These are phyloP conservation scores for Withania somnifera DNA, from an alignment of 305 asterid genomes.

Conservation along the genomic window DNA sequence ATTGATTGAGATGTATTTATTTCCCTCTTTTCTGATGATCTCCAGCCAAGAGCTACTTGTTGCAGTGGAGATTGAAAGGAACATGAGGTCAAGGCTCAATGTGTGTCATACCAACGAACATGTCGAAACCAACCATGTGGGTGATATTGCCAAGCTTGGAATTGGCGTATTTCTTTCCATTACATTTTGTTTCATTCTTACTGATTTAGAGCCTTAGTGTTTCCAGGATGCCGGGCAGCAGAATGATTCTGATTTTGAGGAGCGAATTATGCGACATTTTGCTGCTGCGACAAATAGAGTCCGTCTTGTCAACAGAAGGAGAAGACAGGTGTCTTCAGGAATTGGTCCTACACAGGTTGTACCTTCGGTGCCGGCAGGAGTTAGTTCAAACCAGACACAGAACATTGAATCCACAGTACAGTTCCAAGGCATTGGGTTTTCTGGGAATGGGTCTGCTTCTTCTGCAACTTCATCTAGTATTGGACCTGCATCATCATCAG, in stretches of 20 bases:
- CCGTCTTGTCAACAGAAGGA: slow-evolving; percentile 24
- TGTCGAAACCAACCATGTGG: slow-evolving; percentile 22
- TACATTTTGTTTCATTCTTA: neutral
- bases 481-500: slow-evolving; percentile 5
- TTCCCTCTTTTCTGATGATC: slow-evolving; percentile 1
- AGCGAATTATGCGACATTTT: slow-evolving; percentile 30
- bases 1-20: neutral
- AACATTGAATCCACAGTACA: neutral
- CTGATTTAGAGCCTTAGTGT: neutral
- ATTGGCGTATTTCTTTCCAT: neutral
- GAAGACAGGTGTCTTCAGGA: slow-evolving; percentile 27
- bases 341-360: slow-evolving; percentile 25
- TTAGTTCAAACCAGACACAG: slow-evolving; percentile 10
- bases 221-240: slow-evolving; percentile 3
- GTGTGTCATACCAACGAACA: slow-evolving; percentile 9
- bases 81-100: slow-evolving; percentile 17
- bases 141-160: slow-evolving; percentile 3
- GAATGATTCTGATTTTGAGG: slow-evolving; percentile 28
- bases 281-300: slow-evolving; percentile 32
- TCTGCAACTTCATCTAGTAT: slow-evolving; percentile 8
- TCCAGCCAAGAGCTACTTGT: slow-evolving; percentile 52
- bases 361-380: slow-evolving; percentile 22
- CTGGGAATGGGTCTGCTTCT: slow-evolving; percentile 11
- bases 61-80: slow-evolving; percentile 34
- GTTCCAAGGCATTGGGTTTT: slow-evolving; percentile 1